Percentiles rank a stretch among this genome's conserved stretches.
Conservation (phyloP, 1,284 basidiomycete species). For the Stereum hirsutum region DNA sequence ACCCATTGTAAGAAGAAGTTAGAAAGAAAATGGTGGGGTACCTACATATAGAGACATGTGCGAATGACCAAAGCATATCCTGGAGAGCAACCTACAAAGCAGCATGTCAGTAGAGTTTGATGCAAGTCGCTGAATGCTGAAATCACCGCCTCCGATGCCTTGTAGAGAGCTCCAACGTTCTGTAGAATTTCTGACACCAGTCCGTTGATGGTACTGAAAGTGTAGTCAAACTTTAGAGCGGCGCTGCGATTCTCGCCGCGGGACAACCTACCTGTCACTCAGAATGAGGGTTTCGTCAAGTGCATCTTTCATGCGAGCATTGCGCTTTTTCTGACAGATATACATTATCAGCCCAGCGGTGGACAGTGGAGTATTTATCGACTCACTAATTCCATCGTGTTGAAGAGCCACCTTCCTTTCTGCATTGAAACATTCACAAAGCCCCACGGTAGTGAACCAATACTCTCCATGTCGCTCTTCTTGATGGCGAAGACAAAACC, state of each 20-base stretch:
- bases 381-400: slow-evolving; percentile 71
- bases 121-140: background rate
- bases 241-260: background rate
- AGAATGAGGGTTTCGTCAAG: slow-evolving; percentile 76
- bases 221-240: background rate
- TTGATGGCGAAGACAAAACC: slow-evolving; percentile 68
- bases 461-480: slow-evolving; percentile 50
- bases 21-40: slow-evolving; percentile 4
- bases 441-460: slow-evolving; percentile 54
- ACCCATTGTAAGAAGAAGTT: background rate
- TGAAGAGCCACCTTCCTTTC: slow-evolving; percentile 68
- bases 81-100: slow-evolving; percentile 59
- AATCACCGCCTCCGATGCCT: slow-evolving; percentile 78
- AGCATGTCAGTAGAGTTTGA: background rate
- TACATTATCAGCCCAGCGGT: background rate
- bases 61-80: slow-evolving; percentile 83
- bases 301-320: slow-evolving; percentile 77
- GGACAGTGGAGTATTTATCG: background rate
- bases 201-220: slow-evolving; percentile 61
- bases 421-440: slow-evolving; percentile 64
- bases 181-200: slow-evolving; percentile 56
- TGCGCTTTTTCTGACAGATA: slow-evolving; percentile 63
- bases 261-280: slow-evolving; percentile 53
- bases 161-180: slow-evolving; percentile 72
- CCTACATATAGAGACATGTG: slow-evolving; percentile 70